Evolutionary conservation across 169 alveolate species (phyloP), one percentile per base, ranked within the genome.

Genomic region (Eimeria praecox): DNA sequence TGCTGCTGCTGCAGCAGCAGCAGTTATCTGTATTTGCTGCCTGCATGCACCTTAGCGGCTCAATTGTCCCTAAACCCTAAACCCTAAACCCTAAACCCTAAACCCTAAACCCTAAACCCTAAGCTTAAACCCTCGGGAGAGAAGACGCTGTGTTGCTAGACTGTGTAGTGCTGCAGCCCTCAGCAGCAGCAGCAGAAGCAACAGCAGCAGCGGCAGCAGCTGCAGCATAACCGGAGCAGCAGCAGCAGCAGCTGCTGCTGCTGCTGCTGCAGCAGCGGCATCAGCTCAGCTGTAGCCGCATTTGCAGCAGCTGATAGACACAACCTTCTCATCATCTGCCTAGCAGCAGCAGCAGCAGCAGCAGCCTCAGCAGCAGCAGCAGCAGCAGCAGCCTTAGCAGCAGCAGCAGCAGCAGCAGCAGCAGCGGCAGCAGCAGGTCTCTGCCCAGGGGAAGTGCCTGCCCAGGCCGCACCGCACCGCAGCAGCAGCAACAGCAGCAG

Each of bases 1-100:
- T 40, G 87, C 87, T 40, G 87, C 87, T 40, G 62, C 46, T 20
- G 9, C 42, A 66, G 35, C 77, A 66, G 77, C 77, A 66, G 4
- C 77, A 66, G 4, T 35, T 35, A 22, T 0, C 18, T 12, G 30
- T 69, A 12, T 30, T 44, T 35, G 46, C 40, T 30, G 46, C 46
- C 5, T 30, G 80, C 44, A 6, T 6, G 44, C 80, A 69, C 46
- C 16, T 44, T 69, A 22, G 46, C 24, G 40, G 46, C 44, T 30
- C n/a, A n/a, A n/a, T n/a, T n/a, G n/a, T 9, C 44, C 10, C 80
- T 12, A 30, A 30, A 2, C 44, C 80, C 44, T 24, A 33, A 9
- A 56, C 24, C 42, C 80, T 0, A 35, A 69, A 20, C 44, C 10
- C 80, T 12, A 30, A 30, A 2, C 44, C 80, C 44, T 24, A 33